Evolutionary conservation across 1,284 basidiomycete species (phyloP), one percentile per base, ranked within the genome.

Genomic region (Xerocomus minutiporus): DNA sequence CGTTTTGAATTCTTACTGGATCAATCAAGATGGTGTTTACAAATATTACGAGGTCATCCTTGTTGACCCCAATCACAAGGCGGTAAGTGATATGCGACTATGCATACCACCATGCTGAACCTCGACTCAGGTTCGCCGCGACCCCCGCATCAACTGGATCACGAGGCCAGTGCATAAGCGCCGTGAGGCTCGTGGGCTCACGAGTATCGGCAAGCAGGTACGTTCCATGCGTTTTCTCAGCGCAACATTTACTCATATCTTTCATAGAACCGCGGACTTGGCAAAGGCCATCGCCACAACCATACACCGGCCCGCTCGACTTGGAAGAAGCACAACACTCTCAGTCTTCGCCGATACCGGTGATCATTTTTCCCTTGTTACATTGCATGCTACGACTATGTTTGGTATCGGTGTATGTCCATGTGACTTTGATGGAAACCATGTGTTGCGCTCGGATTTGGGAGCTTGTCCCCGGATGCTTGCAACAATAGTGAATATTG

Each of bases 1-100:
- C 57, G 95, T 99, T 55, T 74, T 95, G 66, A 95, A 97, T 83
- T 98, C 95, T 54, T 99, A 99, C 86, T 98, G 96, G 96, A 79
- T 99, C 72, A 98, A 98, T 80, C 93, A 97, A 78, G 95, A 98
- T 72, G 95, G 95, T 78, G 92, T 98, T 40, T 97, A 97, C 87
- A 97, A 97, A 75, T 99, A 97, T 82, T 99, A 88, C 78, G 96
- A 99, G 74, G 93, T 99, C 66, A 99, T 99, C 71, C 85, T 96
- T 62, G 94, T 99, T 55, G 96, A 99, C 70, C 93, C 92, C 55
- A 85, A 73, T 68, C 91, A 94, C 79, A 94, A 93, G 73, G 92
- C 90, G 59, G 91, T 95, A 70, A 67, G 92, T 75, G 5, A 2
- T 20, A 42, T 43, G 39, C 25, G 13, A 28, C 26, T 34, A 53